Conservation (phyloP, 495 filamentous ascomycete genomes). For the Xylaria flabelliformis region DNA sequence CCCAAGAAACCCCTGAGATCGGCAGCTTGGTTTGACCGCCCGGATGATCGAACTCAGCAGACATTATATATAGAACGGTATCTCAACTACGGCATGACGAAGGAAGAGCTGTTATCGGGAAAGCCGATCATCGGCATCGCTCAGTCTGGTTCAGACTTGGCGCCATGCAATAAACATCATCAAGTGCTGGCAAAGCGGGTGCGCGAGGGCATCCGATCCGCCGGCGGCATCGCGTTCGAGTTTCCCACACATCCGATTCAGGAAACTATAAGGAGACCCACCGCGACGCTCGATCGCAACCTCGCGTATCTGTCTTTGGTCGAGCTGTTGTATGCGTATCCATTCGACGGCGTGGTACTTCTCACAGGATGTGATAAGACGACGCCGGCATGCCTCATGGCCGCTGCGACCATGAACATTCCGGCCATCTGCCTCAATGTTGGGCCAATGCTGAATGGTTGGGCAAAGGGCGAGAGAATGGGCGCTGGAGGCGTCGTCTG, state of each 20-base stretch:
- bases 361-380: slow-evolving; percentile 67
- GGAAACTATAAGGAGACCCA: slow-evolving; percentile 57
- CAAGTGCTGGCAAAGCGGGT: slow-evolving; percentile 60
- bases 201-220: slow-evolving; percentile 59
- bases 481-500: slow-evolving; percentile 59
- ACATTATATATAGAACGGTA: slow-evolving; percentile 61
- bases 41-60: slow-evolving; percentile 24
- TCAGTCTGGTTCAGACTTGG: slow-evolving; percentile 61
- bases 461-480: slow-evolving; percentile 49
- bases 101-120: slow-evolving; percentile 59
- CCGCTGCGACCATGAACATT: slow-evolving; percentile 64
- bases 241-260: slow-evolving; percentile 65
- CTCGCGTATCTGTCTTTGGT: slow-evolving; percentile 59
- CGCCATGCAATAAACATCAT: slow-evolving; percentile 62
- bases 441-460: slow-evolving; percentile 63
- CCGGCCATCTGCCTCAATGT: slow-evolving; percentile 63
- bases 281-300: slow-evolving; percentile 61
- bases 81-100: slow-evolving; percentile 61
- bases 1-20: slow-evolving; percentile 27
- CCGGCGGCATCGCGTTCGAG: slow-evolving; percentile 62
- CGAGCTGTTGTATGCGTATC: slow-evolving; percentile 59
- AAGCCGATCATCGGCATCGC: slow-evolving; percentile 66
- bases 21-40: slow-evolving; percentile 25
- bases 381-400: slow-evolving; percentile 62
- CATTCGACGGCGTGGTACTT: slow-evolving; percentile 61